Conservation (phyloP, 139 green algal genomes). For the Yamagishiella unicocca region DNA sequence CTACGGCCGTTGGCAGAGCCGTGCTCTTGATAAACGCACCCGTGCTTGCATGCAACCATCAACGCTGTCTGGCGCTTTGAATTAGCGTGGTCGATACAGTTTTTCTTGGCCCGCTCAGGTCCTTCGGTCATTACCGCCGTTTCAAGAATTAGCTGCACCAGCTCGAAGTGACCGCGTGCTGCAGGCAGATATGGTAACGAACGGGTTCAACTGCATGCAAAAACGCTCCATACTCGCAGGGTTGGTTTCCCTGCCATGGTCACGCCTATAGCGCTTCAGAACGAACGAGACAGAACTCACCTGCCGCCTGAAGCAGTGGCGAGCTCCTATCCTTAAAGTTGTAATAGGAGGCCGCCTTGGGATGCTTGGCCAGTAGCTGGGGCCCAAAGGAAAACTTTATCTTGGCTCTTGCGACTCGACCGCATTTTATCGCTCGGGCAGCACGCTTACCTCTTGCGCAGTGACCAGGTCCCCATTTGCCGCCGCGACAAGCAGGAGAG, state of each 20-base stretch:
- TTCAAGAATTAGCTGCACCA: constrained; percentile 68
- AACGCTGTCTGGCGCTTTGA: constrained; percentile 66
- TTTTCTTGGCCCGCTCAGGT: constrained; percentile 50
- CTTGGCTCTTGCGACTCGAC: background rate
- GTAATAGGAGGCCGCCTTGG: constrained; percentile 51
- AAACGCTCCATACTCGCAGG: no score
- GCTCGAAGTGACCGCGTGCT: constrained; percentile 64
- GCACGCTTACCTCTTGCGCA: constrained; percentile 50
- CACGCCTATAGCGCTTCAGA: no score
- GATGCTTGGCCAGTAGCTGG: constrained; percentile 53
- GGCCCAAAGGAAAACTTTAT: background rate
- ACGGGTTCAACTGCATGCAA: background rate
- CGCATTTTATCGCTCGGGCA: background rate
- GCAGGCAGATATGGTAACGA: background rate
- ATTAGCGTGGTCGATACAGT: constrained; percentile 69
- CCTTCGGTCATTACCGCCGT: constrained; percentile 63
- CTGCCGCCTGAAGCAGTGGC: constrained; percentile 57
- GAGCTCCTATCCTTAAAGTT: constrained; percentile 59
- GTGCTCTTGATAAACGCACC: constrained; percentile 37
- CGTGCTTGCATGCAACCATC: constrained; percentile 69
- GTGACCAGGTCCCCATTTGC: constrained; percentile 53
- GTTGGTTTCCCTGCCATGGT: no score
- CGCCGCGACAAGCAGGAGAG: constrained; percentile 54
- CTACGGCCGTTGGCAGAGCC: background rate
- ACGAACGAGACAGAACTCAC: constrained; percentile 24